A percentile compares a stretch with the other conserved stretches of the same genome.
phyloP scores from a whole-genome alignment of 768 basidiomycete genomes.

The Chlorophyllum brunneum region DNA sequence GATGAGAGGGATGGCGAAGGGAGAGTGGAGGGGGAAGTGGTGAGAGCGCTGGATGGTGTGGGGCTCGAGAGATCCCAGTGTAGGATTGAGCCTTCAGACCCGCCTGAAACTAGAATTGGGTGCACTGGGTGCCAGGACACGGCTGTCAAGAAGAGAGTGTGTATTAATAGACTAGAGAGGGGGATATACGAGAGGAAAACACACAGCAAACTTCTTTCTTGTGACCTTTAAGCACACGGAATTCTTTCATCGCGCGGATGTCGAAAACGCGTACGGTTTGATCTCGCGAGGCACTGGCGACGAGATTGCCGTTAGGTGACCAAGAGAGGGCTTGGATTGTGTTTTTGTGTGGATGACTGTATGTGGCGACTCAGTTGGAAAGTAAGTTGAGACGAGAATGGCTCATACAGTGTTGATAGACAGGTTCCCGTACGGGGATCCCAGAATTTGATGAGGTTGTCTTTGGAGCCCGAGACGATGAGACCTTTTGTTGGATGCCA shows the following conservation, averaged over 20 bases:
- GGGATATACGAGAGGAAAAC: constrained; percentile 25
- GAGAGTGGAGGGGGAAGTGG: constrained; percentile 35
- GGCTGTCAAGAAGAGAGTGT: constrained; percentile 39
- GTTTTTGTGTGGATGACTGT: constrained; percentile 94
- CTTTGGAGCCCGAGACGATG: constrained; percentile 93
- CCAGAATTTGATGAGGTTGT: constrained; percentile 99
- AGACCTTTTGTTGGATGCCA: constrained; percentile 99
- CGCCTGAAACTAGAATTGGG: constrained; percentile 88
- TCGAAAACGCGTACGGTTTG: constrained; percentile 95
- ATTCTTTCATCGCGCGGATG: constrained; percentile 97
- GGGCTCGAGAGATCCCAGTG: constrained; percentile 88
- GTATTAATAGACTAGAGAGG: background rate
- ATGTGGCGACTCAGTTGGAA: background rate
- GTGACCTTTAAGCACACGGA: constrained; percentile 89
- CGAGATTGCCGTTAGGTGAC: constrained; percentile 91
- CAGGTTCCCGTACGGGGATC: constrained; percentile 92
- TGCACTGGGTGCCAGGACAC: constrained; percentile 96
- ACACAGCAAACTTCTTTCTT: constrained; percentile 97
- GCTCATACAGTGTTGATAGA: constrained; percentile 80
- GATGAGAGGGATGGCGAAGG: constrained; percentile 41
- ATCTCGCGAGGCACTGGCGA: constrained; percentile 94
- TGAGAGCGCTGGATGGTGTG: constrained; percentile 1
- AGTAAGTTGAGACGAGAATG: background rate
- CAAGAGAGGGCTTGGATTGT: constrained; percentile 91
- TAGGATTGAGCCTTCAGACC: constrained; percentile 88